Base-by-base conservation (phyloP, 306 rosid genomes). In the Abrus pulchellus region DNA sequence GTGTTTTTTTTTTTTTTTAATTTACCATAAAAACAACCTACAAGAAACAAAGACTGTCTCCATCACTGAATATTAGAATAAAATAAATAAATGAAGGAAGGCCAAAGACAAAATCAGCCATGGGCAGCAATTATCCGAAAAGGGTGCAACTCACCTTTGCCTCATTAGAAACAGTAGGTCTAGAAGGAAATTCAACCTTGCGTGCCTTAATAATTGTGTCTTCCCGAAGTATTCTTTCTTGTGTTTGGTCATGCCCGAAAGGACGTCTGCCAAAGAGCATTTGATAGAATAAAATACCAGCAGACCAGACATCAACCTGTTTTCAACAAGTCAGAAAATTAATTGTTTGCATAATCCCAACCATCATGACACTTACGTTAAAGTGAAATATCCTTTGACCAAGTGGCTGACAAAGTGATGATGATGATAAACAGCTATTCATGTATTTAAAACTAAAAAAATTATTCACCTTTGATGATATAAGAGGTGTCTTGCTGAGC, bases 231-330 rank as follows among this genome's bases (percentile, higher is more conserved):
- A 96, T 96, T 68, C 98, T 87, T 84, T 96, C 98, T 84, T 96
- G 99, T 6, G 93, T 78, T 87, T 96, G 98, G 83, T 96, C 98
- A 59, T 96, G 99, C 75, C 99, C 99, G 11, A 96, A 96, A 50
- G 99, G 99, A 12, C 99, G 98, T 83, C 80, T 87, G 5, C 99
- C 99, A 77, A 93, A 93, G 77, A 96, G 97, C 97, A 96, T 93
- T 92, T 96, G 99, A 83, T 92, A 96, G 75, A 93, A 84, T 68
- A 96, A 72, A 81, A 96, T 84, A 69, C 99, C 97, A 14, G 93
- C 97, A 14, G 98, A 96, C 99, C 99, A 96, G 50, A 96, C 99
- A 86, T 96, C 99, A 75, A 96, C 98, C 99, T 93, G 90, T 67
- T 85, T 82, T 59, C 83, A 82, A 80, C 34, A 64, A 86, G 83